Conservation (phyloP, 306 rosid species). For the Fragaria vesca region DNA sequence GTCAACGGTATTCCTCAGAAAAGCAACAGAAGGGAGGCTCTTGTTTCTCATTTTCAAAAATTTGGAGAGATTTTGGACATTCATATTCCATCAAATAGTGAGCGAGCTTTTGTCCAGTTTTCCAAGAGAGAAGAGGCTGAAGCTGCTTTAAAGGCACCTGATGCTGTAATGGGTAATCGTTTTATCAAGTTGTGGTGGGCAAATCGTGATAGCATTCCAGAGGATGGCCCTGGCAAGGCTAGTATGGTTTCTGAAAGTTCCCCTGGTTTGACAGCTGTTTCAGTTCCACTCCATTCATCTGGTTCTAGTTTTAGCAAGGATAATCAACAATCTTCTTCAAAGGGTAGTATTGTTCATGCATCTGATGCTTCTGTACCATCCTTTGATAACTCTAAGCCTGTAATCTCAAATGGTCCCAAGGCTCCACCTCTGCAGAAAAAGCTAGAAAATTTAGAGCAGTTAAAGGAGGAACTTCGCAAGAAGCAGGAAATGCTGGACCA, state of each 20-base stretch:
- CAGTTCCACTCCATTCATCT: slow-evolving; percentile 44
- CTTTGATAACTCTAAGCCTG: slow-evolving; percentile 52
- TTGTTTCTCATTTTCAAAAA: slow-evolving; percentile 85
- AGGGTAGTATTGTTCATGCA: slow-evolving; percentile 31
- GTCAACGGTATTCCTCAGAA: slow-evolving; percentile 83
- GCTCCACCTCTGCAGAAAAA: slow-evolving; percentile 75
- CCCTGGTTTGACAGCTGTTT: slow-evolving; percentile 49
- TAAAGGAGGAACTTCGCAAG: slow-evolving; percentile 93
- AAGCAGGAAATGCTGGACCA: slow-evolving; percentile 93
- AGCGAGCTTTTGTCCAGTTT: slow-evolving; percentile 94
- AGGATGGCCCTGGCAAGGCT: slow-evolving; percentile 47
- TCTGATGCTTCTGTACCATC: slow-evolving; percentile 49
- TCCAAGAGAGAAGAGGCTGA: slow-evolving; percentile 98
- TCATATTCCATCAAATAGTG: slow-evolving; percentile 78
- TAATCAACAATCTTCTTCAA: slow-evolving; percentile 56
- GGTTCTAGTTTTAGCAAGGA: slow-evolving; percentile 55
- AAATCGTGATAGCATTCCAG: slow-evolving; percentile 91
- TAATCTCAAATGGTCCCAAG: slow-evolving; percentile 57
- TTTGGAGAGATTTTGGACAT: slow-evolving; percentile 90
- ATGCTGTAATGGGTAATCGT: slow-evolving; percentile 99
- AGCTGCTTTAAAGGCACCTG: slow-evolving; percentile 92
- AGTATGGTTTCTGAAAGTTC: slow-evolving; percentile 51
- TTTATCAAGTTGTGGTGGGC: slow-evolving; percentile 99
- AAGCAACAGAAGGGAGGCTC: slow-evolving; percentile 72
- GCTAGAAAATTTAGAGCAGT: slow-evolving; percentile 67